Base-by-base conservation (phyloP, 345 rosid species). In the Hevea brasiliensis region DNA sequence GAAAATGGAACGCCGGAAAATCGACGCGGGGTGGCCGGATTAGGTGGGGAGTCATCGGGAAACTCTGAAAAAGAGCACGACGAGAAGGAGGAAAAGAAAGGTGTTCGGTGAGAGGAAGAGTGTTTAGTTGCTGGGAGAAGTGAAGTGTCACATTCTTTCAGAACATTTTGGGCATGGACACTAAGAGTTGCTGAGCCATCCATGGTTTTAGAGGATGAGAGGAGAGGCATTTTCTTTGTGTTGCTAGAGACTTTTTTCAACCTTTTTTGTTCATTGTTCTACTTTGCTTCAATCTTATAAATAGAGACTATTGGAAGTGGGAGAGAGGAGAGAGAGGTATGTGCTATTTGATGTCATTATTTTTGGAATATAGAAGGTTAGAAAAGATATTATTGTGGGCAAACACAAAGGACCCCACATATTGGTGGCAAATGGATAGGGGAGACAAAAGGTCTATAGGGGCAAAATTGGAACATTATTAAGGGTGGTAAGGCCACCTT, bases 1-100 rank as follows among this genome's bases (percentile, higher is more conserved):
- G 98, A 94, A 75, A 94, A 94, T 4, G 98, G 98, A 15, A 90
- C 87, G 4, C 97, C 98, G n/a, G 84, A 80, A 55, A 84, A 74
- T 23, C 85, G 81, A 42, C 84, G 85, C 3, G 97, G 89, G 45
- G 87, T 87, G 24, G 90, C 84, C 17, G 94, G 91, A 57, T 87
- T 75, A 12, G 78, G 72, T 11, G 89, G 91, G 6, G 91, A 80
- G 0, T 86, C 90, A 0, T 87, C 87, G 55, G 73, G 72, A 45
- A 84, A 80, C 26, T 56, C n/a, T 20, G 74, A 79, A 6, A 84
- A 88, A 1, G 87, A 82, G 12, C 84, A 84, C 9, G 86, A 81
- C 0, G 84, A 84, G 7, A 85, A 78, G 0, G 81, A 82, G 0
- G 81, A 80, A 1, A 84, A 82, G 26, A 85, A 84, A 48, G 72